Evolutionary conservation across 2,329 filamentous ascomycete species (phyloP).

Genomic region (Penicillium brasilianum): DNA sequence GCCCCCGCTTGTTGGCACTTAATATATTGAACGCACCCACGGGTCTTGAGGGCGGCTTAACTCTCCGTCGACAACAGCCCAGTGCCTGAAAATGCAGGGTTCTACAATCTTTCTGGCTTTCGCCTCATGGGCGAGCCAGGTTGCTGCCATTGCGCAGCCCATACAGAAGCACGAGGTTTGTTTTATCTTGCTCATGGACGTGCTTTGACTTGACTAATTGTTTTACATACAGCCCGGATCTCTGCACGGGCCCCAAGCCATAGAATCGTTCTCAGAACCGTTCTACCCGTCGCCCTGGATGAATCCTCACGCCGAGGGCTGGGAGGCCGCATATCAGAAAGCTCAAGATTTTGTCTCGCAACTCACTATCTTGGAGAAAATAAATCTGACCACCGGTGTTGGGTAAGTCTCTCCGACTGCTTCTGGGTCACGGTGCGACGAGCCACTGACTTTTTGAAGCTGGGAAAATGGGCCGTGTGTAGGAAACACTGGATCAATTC

Average conservation of each 20-base stretch:
- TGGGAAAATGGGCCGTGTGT: conserved; percentile 16
- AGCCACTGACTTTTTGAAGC: conserved; percentile 3
- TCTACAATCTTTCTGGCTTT: conserved; percentile 7
- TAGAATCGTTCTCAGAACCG: neutral
- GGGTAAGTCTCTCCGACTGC: conserved; percentile 7
- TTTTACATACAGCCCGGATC: neutral
- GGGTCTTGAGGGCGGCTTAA: neutral
- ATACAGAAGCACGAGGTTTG: conserved; percentile 6
- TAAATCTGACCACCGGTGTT: conserved; percentile 23
- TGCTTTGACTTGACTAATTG: neutral
- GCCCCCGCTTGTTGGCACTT: neutral
- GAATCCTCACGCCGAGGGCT: conserved; percentile 13
- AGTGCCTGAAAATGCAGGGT: conserved; percentile 1
- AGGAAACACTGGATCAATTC: conserved; percentile 20
- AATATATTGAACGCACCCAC: neutral
- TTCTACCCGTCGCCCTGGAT: conserved; percentile 20
- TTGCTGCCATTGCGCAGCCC: neutral
- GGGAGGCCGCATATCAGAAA: conserved; percentile 17
- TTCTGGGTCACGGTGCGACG: neutral
- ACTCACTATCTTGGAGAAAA: conserved; percentile 16
- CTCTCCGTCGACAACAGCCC: neutral
- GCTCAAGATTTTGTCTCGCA: conserved; percentile 17
- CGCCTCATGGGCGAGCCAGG: neutral
- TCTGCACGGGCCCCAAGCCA: neutral
- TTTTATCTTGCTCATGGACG: neutral